Percentiles rank a stretch among this genome's conserved stretches.
Evolutionary conservation across 176 grass and related monocot species (phyloP).

Genomic region (Carex cristatella): DNA sequence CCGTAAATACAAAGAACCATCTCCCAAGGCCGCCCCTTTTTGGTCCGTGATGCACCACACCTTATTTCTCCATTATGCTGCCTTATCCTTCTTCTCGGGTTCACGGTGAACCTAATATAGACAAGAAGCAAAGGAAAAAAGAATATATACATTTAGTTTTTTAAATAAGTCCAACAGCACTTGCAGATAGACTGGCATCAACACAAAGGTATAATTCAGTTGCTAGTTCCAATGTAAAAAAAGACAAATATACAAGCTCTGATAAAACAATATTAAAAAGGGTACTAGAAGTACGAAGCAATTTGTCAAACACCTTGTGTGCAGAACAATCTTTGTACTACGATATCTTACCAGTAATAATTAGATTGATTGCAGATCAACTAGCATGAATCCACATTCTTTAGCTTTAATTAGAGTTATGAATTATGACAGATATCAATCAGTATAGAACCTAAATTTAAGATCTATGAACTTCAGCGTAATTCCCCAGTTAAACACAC

Average conservation of each 20-base stretch:
- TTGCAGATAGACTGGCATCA: neutral
- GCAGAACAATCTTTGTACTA: neutral
- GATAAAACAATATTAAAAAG: neutral
- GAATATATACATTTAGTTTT: neutral
- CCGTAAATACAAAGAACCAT: slow-evolving; percentile 93
- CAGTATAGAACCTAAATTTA: neutral
- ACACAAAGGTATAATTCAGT: neutral
- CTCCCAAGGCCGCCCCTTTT: slow-evolving; percentile 78
- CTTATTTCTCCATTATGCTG: slow-evolving; percentile 94
- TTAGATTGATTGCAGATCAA: neutral
- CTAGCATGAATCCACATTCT: neutral
- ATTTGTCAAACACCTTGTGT: neutral
- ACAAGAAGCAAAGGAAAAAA: neutral
- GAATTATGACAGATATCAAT: neutral
- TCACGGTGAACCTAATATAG: slow-evolving; percentile 68
- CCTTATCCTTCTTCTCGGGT: slow-evolving; percentile 73
- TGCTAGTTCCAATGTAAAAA: neutral
- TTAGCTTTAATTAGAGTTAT: neutral
- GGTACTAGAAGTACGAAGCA: neutral
- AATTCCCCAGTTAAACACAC: neutral
- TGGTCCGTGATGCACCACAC: slow-evolving; percentile 61
- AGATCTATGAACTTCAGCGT: neutral
- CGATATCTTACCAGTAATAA: neutral
- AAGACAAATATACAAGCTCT: neutral
- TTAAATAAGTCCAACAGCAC: neutral